These are phyloP conservation scores for Aspergillus flavus DNA, from an alignment of 2,329 filamentous ascomycete genomes.

Conservation along the genomic window DNA sequence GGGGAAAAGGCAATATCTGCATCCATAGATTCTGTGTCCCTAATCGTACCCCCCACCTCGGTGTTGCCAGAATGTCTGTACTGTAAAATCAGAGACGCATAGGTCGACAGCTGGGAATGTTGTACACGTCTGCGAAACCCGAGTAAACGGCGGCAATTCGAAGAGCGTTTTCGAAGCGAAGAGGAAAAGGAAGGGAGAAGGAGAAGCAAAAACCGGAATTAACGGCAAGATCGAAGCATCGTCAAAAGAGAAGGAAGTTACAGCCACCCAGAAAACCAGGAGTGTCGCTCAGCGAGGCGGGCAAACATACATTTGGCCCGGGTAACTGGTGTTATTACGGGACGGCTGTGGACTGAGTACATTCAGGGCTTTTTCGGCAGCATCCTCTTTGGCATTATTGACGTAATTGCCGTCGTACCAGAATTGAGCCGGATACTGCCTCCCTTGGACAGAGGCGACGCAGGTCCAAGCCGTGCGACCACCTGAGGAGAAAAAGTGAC, in stretches of 20 bases:
- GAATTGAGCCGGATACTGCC: conserved; percentile 70
- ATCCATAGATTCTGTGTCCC: background rate
- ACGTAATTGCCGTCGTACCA: conserved; percentile 91
- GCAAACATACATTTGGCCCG: background rate
- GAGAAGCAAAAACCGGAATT: background rate
- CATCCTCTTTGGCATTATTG: conserved; percentile 87
- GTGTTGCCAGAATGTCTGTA: background rate
- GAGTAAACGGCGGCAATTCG: conserved; percentile 25
- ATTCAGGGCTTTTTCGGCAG: conserved; percentile 72
- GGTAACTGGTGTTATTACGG: conserved; percentile 1
- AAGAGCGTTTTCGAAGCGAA: conserved; percentile 21
- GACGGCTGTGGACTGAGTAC: conserved; percentile 27
- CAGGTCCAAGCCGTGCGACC: conserved; percentile 91
- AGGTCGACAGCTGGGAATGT: conserved; percentile 25
- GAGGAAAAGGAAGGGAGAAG: background rate
- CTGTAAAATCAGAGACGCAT: background rate
- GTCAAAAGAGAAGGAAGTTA: conserved; percentile 12
- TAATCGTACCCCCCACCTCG: background rate
- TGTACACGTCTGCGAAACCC: conserved; percentile 26
- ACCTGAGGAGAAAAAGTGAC: conserved; percentile 54
- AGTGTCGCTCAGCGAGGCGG: background rate
- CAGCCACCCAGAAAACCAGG: conserved; percentile 12
- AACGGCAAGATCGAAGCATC: conserved; percentile 7
- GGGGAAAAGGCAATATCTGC: background rate
- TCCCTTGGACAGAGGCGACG: conserved; percentile 70